Base-by-base conservation (phyloP, 163 green algal genomes). In the Chlamydomonas reinhardtii region DNA sequence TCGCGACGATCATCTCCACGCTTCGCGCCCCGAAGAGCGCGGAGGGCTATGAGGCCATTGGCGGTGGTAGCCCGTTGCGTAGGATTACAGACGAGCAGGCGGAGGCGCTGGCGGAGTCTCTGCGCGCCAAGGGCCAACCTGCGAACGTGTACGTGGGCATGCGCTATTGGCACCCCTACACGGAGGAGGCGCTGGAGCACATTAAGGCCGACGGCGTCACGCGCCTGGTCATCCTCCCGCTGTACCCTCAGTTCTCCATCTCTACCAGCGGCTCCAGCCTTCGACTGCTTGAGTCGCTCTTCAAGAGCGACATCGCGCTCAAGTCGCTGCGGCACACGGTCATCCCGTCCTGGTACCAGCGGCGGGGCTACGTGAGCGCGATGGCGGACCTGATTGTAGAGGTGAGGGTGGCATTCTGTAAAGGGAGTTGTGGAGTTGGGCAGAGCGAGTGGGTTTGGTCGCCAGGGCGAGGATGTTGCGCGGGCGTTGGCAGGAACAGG, bases 91-190 rank as follows among this genome's bases (percentile, higher is more conserved):
- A 99, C 66, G 94, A 99, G 69, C 98, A 99, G 91, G 97, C 94
- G 1, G 68, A 77, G 6, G 96, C 96, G 16, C 91, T 99, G 64
- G 66, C 78, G 0, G 37, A 43, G 0, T 80, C 93, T 22, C 87
- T 99, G 59, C 61, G 81, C 27, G 35, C 29, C 0, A 92, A 94
- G 35, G 97, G 95, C n/a, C 77, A 96, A 59, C 95, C 90, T 29
- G 91, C 90, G 2, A 84, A 90, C 22, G 94, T 97, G 37, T 99
- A 99, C 78, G 98, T 99, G 29, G 98, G 95, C 76, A 99, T 99
- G 98, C 95, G 98, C 52, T 99, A 99, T 91, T 99, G 98, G 98
- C 95, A 98, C 56, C 98, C 98, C 3, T 99, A 99, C 92, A 99
- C 98, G n/a, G 97, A 99, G 90, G 97, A 99, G 82, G 97, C 97